phyloP scores from a whole-genome alignment of 2,329 filamentous ascomycete species.

The Fusarium metavorans region DNA sequence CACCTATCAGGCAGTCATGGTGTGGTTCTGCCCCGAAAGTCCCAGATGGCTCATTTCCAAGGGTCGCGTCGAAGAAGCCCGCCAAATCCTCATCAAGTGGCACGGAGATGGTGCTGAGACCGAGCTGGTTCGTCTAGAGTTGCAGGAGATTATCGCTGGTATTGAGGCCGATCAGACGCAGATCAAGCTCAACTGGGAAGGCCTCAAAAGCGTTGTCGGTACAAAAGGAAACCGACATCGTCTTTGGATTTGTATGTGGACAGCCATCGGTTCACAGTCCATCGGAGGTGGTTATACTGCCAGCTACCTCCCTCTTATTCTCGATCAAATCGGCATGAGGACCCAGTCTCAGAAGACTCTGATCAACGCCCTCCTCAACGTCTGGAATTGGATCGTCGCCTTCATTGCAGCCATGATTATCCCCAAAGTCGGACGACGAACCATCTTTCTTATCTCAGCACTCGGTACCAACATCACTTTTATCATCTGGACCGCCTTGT shows the following conservation, averaged over 20 bases:
- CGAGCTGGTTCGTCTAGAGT: constrained; percentile 34
- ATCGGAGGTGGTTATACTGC: neutral
- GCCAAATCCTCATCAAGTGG: constrained; percentile 51
- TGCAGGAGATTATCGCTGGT: constrained; percentile 45
- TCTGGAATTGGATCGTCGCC: neutral
- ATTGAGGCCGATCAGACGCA: constrained; percentile 23
- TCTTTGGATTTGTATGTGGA: constrained; percentile 6
- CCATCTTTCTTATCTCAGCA: neutral
- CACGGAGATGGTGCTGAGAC: constrained; percentile 55
- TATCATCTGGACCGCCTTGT: neutral
- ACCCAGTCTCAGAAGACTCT: neutral
- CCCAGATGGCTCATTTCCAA: constrained; percentile 47
- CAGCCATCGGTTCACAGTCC: constrained; percentile 10
- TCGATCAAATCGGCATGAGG: neutral
- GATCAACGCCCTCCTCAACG: neutral
- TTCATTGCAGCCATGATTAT: neutral
- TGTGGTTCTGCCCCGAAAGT: constrained; percentile 27
- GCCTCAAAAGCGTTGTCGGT: neutral
- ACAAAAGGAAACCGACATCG: constrained; percentile 13
- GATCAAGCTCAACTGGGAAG: constrained; percentile 2
- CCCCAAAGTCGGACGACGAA: neutral
- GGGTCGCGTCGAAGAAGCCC: constrained; percentile 51
- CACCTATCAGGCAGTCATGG: constrained; percentile 7
- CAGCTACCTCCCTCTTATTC: neutral
- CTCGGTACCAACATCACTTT: neutral